Percentiles rank a stretch among this genome's conserved stretches.
phyloP scores from a whole-genome alignment of 163 green algal species.

The Chlamydomonas reinhardtii region DNA sequence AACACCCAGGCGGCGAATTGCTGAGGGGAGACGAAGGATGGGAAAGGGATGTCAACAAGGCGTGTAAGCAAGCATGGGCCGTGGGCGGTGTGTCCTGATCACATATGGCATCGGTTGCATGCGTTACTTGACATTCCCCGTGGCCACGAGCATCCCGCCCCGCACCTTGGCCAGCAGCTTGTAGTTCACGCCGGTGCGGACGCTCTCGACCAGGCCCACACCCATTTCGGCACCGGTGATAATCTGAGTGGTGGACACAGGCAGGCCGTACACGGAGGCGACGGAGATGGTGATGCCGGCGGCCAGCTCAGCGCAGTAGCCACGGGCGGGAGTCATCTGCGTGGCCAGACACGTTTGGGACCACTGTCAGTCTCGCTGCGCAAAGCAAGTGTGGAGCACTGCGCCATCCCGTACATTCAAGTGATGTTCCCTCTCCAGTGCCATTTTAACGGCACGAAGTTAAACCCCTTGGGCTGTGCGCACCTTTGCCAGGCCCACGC shows the following conservation, averaged over 20 bases:
- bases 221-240: slow-evolving; percentile 34
- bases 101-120: too few relatives aligned
- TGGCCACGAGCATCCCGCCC: too few relatives aligned
- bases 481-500: slow-evolving; percentile 59
- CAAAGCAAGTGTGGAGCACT: too few relatives aligned
- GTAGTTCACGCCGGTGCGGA: slow-evolving; percentile 17
- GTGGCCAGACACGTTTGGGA: neutral
- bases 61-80: too few relatives aligned
- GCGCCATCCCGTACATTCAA: too few relatives aligned
- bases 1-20: slow-evolving; percentile 10
- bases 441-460: too few relatives aligned
- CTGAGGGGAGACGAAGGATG: neutral
- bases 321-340: slow-evolving; percentile 62
- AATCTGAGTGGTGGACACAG: slow-evolving; percentile 80
- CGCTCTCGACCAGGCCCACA: slow-evolving; percentile 35
- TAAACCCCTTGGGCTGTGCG: too few relatives aligned
- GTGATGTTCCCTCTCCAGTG: too few relatives aligned
- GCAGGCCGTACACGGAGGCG: slow-evolving; percentile 66
- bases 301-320: slow-evolving; percentile 71
- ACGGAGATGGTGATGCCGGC: slow-evolving; percentile 55
- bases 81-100: too few relatives aligned
- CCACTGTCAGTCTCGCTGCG: too few relatives aligned
- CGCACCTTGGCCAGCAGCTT: neutral
- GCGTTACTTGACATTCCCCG: too few relatives aligned
- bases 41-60: too few relatives aligned